Percentiles rank a stretch among this genome's conserved stretches.
Evolutionary conservation across 108 stramenopile species (phyloP).

Genomic region (Cylindrotheca fusiformis): DNA sequence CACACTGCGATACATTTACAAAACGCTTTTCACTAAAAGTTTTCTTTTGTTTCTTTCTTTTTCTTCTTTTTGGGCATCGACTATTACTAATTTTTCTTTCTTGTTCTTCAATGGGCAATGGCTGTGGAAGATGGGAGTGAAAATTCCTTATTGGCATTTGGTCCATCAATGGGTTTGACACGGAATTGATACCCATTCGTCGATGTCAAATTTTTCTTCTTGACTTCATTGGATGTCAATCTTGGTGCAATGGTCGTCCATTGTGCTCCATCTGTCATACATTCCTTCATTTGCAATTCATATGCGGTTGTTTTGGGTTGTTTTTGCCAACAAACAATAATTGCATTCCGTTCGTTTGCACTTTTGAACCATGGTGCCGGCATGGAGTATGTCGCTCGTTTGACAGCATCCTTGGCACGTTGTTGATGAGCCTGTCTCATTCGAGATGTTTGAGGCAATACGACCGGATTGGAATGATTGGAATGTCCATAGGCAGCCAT

Average conservation of each 20-base stretch:
- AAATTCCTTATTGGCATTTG: constrained; percentile 32
- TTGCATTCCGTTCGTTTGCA: constrained; percentile 37
- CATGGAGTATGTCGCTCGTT: constrained; percentile 17
- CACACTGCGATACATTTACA: too few species aligned
- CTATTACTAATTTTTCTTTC: too few species aligned
- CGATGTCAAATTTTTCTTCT: constrained; percentile 72
- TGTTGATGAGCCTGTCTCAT: not conserved
- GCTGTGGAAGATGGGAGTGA: constrained; percentile 56
- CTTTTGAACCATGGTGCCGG: constrained; percentile 41
- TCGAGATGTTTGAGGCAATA: not conserved
- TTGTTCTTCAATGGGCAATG: constrained; percentile 21
- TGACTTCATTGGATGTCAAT: constrained; percentile 54
- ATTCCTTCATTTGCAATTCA: constrained; percentile 76
- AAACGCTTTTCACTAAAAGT: too few species aligned
- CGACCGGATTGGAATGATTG: not conserved
- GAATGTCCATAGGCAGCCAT: not conserved
- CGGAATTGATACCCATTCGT: constrained; percentile 72
- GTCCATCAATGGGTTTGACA: constrained; percentile 44
- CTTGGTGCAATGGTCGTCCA: constrained; percentile 68
- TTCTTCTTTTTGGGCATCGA: too few species aligned
- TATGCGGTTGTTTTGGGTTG: constrained; percentile 28
- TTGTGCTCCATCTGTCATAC: constrained; percentile 23
- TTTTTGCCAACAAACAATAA: constrained; percentile 53
- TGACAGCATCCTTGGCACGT: not conserved
- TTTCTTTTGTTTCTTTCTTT: too few species aligned